Base-by-base conservation (phyloP, 169 alveolate species). In the Plasmodium coatneyi region DNA sequence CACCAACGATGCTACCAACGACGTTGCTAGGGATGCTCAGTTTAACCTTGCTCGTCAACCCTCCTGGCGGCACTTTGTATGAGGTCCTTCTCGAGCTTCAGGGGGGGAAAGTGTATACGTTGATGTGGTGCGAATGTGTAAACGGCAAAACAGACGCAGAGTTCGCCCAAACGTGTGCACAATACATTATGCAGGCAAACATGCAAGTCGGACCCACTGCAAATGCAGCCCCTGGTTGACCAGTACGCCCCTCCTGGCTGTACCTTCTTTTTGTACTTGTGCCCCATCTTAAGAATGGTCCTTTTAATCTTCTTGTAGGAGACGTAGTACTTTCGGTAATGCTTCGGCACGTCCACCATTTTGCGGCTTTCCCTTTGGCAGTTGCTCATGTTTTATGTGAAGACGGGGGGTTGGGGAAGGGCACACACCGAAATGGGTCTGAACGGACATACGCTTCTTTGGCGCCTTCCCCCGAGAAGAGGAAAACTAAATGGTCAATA, bases 221-320 rank as follows among this genome's bases (percentile, higher is more conserved):
- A 14, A 16, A n/a, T 5, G 74, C n/a, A 25, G 36, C 60, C 9
- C 19, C 60, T 49, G n/a, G 22, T 7, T 7, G 76, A 32, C 30
- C 14, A 28, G 5, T 66, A 10, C 6, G 34, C 4, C 76, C n/a
- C 76, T 66, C 76, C 14, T 76, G 1, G 30, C n/a, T 12, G 12
- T 89, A 89, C 94, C 82, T 89, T 89, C 72, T 80, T 71, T 89
- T 80, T 89, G 56, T 89, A 80, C 71, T 89, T 89, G 22, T 32
- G 66, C 10, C 91, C 76, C 94, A 89, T 89, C 60, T 25, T 78
- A 14, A 89, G 32, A 36, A 89, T 89, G 10, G 25, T 80, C 43
- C 90, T 54, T 66, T 66, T 89, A 25, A 89, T 89, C 72, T 89
- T 89, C 70, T 80, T 89, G 54, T 89, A 80, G 7, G 94, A 78